A percentile compares a stretch with the other conserved stretches of the same genome.
phyloP scores from a whole-genome alignment of 352 stramenopile genomes.

The Globisporangium polare region DNA sequence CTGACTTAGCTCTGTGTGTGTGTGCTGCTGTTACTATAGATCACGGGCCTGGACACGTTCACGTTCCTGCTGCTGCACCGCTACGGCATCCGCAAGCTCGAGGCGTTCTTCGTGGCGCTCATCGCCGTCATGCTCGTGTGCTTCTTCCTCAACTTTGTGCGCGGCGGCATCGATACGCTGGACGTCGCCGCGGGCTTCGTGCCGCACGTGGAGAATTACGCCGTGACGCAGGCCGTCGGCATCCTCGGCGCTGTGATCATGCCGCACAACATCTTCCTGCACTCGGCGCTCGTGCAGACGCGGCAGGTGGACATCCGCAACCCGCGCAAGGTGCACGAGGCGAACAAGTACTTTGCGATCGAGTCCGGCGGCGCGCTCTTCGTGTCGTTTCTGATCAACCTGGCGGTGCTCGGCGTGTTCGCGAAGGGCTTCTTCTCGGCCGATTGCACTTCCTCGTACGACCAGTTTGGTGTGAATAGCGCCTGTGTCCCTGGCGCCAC shows the following conservation, averaged over 20 bases:
- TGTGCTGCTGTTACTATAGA: constrained; percentile 21
- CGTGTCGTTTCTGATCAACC: constrained; percentile 95
- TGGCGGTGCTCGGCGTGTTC: constrained; percentile 91
- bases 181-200: constrained; percentile 84
- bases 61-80: constrained; percentile 92
- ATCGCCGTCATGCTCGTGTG: constrained; percentile 93
- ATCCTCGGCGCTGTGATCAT: constrained; percentile 95
- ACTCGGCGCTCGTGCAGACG: constrained; percentile 81
- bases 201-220: constrained; percentile 67
- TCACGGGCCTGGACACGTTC: constrained; percentile 90
- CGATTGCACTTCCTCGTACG: constrained; percentile 60
- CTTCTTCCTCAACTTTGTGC: constrained; percentile 90
- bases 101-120: constrained; percentile 91
- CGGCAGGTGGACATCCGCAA: constrained; percentile 56
- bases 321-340: constrained; percentile 64
- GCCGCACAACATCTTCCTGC: constrained; percentile 93
- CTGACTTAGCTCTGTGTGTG: constrained; percentile 1
- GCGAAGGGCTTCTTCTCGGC: constrained; percentile 91
- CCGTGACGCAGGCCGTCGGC: constrained; percentile 81
- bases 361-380: constrained; percentile 90
- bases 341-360: constrained; percentile 94
- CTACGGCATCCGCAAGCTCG: constrained; percentile 92
- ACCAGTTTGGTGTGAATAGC: constrained; percentile 48
- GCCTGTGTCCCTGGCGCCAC: constrained; percentile 64
- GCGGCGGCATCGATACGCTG: constrained; percentile 57